phyloP scores from a whole-genome alignment of 202 grass and related monocot species.

The Musa balbisiana region DNA sequence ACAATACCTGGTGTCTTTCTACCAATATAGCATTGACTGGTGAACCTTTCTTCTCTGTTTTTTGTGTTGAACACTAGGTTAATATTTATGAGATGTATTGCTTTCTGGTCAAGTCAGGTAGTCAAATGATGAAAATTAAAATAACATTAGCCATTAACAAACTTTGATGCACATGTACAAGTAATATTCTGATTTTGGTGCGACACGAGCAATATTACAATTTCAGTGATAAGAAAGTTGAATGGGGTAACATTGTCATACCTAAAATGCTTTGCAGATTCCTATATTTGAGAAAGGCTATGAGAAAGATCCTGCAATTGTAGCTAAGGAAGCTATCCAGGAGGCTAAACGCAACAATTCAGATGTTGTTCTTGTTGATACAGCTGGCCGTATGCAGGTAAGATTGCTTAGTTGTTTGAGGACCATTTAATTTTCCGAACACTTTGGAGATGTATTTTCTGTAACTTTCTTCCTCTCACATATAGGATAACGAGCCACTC shows the following conservation, averaged over 20 bases:
- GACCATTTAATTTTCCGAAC: background rate
- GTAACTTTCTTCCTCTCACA: background rate
- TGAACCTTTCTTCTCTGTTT: too few species aligned
- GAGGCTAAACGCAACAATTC: conserved; percentile 72
- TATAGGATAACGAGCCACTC: conserved; percentile 88
- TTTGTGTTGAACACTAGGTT: too few species aligned
- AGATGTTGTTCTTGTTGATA: conserved; percentile 90
- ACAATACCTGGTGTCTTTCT: background rate
- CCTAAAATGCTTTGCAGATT: conserved; percentile 39
- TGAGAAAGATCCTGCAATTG: conserved; percentile 86
- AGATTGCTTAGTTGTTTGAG: background rate
- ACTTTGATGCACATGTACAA: background rate
- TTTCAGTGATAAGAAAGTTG: background rate
- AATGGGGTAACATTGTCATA: background rate
- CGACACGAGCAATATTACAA: too few species aligned
- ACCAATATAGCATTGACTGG: background rate
- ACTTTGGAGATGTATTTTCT: background rate
- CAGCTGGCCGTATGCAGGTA: conserved; percentile 91
- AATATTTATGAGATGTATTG: too few species aligned
- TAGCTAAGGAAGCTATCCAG: conserved; percentile 86
- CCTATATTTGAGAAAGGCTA: conserved; percentile 98
- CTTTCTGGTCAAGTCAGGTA: too few species aligned
- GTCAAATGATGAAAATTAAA: background rate
- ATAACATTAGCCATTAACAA: background rate
- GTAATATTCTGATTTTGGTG: conserved; percentile 2